Conservation (phyloP, 1,284 basidiomycete species). For the Peniophora sp. region DNA sequence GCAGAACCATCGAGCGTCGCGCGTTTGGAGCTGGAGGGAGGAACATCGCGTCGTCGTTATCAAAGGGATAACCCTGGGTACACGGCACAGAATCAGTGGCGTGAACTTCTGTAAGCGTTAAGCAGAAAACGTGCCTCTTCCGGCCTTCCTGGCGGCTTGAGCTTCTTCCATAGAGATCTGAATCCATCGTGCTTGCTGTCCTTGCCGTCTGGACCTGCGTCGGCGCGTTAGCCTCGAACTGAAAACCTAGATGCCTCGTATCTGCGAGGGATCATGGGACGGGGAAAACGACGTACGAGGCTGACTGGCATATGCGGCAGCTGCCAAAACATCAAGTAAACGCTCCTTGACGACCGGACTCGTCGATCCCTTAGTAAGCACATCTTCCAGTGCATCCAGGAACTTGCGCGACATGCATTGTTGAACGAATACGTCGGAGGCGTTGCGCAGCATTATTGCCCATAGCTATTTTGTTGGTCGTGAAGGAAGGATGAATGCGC, state of each 20-base stretch:
- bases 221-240: neutral
- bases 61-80: constrained; percentile 58
- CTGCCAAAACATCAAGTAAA: constrained; percentile 62
- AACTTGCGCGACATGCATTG: constrained; percentile 73
- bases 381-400: constrained; percentile 63
- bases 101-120: neutral
- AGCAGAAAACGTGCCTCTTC: constrained; percentile 41
- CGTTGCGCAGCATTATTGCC: constrained; percentile 77
- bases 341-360: constrained; percentile 68
- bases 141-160: constrained; percentile 63
- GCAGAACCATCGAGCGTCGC: constrained; percentile 13
- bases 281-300: constrained; percentile 26
- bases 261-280: neutral
- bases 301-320: constrained; percentile 58
- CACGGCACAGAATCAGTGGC: neutral
- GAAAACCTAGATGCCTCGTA: neutral
- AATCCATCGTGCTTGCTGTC: constrained; percentile 41
- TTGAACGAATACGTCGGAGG: constrained; percentile 52
- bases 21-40: constrained; percentile 40
- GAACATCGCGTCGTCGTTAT: constrained; percentile 70
- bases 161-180: constrained; percentile 56
- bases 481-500: no score
- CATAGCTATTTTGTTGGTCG: constrained; percentile 47
- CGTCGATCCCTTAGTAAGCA: constrained; percentile 49
- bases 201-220: neutral